Evolutionary conservation across 1,284 basidiomycete genomes (phyloP), one percentile per base, ranked within the genome.

Genomic region (Porogramme epimiltina): DNA sequence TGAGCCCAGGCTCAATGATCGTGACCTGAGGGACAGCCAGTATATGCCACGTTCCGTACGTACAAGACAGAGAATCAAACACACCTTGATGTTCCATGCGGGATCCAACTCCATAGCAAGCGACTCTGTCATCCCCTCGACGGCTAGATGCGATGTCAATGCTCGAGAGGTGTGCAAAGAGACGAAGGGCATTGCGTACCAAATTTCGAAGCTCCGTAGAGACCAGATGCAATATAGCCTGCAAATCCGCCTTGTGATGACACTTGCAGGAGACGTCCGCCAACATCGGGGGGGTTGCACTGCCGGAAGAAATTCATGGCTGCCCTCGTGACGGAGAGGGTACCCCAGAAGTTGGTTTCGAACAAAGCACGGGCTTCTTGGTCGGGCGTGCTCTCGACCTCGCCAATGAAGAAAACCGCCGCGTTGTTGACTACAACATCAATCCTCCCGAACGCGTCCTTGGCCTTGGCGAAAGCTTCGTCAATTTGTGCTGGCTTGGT

Each of bases 341-440:
- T 64, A 19, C 73, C 74, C 69, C 68, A 76, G 55, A 74, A 73
- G 52, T 73, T 64, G 47, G 62, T 58, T 10, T 74, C 72, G 45
- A 75, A 70, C 47, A 71, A 23, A 3, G 39, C 51, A 1, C 68
- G 63, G 1, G 70, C 71, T 1, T 45, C 51, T 10, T 64, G 57
- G 3, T 71, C 68, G 0, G 68, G 66, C 0, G 20, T 31, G 1
- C 33, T 23, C 56, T 77, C 74, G 20, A 72, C 55, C 54, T 75
- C 72, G 33, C 66, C 66, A 8, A 67, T 15, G 16, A 65, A 42
- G 2, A 42, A 54, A 31, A 41, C 58, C 3, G 62, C 73, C 1
- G 76, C 76, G 42, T 78, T 79, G 61, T 75, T 79, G 51, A 75
- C 65, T 4, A 78, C 70, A 23, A 79, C 69, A 44, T 77, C 75